Conservation (phyloP, 2,329 filamentous ascomycete genomes). For the Elsinoe necatrix region DNA sequence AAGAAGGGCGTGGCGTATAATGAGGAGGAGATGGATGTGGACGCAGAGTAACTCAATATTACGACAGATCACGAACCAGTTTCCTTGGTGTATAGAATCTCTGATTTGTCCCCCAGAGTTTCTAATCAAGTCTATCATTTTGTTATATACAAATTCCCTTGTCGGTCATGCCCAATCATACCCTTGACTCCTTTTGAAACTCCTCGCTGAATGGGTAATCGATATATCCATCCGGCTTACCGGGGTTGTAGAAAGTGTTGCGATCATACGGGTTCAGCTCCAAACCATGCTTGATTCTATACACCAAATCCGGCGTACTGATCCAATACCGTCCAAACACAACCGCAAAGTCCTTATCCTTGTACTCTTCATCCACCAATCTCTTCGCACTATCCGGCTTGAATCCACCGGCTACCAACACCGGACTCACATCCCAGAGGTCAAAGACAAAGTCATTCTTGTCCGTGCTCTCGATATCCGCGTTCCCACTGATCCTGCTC, state of each 20-base stretch:
- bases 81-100: neutral
- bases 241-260: slow-evolving; percentile 38
- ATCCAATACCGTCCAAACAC: slow-evolving; percentile 45
- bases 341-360: slow-evolving; percentile 36
- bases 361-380: slow-evolving; percentile 35
- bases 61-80: slow-evolving; percentile 9
- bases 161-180: neutral
- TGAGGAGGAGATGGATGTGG: slow-evolving; percentile 15
- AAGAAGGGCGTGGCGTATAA: slow-evolving; percentile 19
- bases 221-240: slow-evolving; percentile 33
- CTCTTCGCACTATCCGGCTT: slow-evolving; percentile 31
- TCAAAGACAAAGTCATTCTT: slow-evolving; percentile 40
- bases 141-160: neutral
- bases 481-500: slow-evolving; percentile 41
- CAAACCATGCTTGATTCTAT: slow-evolving; percentile 37
- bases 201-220: slow-evolving; percentile 36
- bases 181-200: slow-evolving; percentile 23
- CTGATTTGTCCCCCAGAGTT: neutral
- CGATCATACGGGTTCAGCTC: slow-evolving; percentile 39
- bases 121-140: neutral
- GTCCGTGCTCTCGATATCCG: slow-evolving; percentile 34
- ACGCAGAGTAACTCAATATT: slow-evolving; percentile 1
- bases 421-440: slow-evolving; percentile 37
- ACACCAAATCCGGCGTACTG: slow-evolving; percentile 42
- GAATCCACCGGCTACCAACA: slow-evolving; percentile 41